phyloP scores from a whole-genome alignment of 2,329 filamentous ascomycete genomes.

The Mycogone perniciosa region DNA sequence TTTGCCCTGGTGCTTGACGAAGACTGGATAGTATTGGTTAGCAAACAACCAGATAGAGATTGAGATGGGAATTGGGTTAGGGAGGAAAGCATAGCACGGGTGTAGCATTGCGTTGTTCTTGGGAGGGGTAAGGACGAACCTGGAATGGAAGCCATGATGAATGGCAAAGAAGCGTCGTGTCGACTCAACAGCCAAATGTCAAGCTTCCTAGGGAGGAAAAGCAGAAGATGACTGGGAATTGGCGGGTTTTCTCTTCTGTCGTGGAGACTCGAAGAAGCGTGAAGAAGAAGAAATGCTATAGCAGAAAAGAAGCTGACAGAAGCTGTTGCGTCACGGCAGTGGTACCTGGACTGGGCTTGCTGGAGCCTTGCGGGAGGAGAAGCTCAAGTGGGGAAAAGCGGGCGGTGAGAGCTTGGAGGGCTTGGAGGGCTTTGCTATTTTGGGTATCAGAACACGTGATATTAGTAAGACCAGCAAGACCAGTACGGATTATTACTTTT shows the following conservation, averaged over 20 bases:
- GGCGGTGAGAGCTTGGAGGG: neutral
- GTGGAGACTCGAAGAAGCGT: constrained; percentile 5
- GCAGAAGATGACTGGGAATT: no score
- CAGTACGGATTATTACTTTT: no score
- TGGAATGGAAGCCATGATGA: constrained; percentile 49
- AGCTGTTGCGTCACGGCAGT: constrained; percentile 25
- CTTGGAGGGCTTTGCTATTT: neutral
- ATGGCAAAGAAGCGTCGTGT: constrained; percentile 30
- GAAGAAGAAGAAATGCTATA: neutral
- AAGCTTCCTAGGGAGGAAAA: neutral
- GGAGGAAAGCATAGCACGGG: neutral
- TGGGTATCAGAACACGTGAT: neutral
- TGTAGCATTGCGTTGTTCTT: neutral
- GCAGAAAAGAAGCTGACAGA: constrained; percentile 16
- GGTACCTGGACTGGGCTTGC: constrained; percentile 23
- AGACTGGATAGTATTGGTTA: constrained; percentile 48
- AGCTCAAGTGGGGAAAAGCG: neutral
- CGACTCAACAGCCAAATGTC: neutral
- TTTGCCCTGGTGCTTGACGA: constrained; percentile 93
- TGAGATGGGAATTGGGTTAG: neutral
- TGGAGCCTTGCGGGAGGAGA: neutral
- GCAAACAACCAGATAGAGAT: neutral
- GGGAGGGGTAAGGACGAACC: constrained; percentile 34
- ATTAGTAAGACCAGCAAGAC: no score
- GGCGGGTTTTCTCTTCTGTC: no score